Evolutionary conservation across 208 protist species (phyloP).

Genomic region (Leptomonas pyrrhocoris): DNA sequence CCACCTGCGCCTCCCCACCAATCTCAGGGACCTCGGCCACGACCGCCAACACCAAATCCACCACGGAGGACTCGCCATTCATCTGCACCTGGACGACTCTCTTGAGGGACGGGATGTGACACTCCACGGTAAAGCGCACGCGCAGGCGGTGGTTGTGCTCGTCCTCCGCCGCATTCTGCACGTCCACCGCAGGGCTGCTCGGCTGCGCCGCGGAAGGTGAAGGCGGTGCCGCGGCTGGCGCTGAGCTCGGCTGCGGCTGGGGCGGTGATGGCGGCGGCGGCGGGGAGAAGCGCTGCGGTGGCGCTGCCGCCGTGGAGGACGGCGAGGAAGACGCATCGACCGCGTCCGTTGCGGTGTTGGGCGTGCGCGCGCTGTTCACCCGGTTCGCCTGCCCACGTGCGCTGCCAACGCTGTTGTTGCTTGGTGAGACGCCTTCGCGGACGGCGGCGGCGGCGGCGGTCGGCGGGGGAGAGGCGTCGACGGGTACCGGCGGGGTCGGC

Average conservation of each 20-base stretch:
- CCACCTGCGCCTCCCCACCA: constrained; percentile 37
- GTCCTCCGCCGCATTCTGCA: constrained; percentile 1
- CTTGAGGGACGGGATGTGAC: constrained; percentile 49
- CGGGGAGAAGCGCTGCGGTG: background rate
- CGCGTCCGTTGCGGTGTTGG: background rate
- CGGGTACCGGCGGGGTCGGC: constrained; percentile 2
- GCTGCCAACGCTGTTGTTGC: constrained; percentile 13
- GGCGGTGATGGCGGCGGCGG: background rate
- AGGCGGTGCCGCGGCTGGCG: no score
- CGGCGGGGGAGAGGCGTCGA: background rate
- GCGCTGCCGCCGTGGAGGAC: background rate
- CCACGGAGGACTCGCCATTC: constrained; percentile 52
- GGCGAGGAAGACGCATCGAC: background rate
- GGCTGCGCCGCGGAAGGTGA: no score
- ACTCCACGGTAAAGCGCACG: constrained; percentile 42
- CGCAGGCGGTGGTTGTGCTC: constrained; percentile 33
- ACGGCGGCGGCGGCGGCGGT: background rate
- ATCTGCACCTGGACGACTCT: constrained; percentile 41
- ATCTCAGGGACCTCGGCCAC: constrained; percentile 35
- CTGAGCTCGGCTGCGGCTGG: background rate
- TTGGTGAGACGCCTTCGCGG: constrained; percentile 1
- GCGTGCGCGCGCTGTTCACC: background rate
- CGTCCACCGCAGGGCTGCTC: background rate
- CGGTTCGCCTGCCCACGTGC: background rate
- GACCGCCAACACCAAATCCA: constrained; percentile 47